Base-by-base conservation (phyloP, 306 rosid species). In the Fragaria iinumae region DNA sequence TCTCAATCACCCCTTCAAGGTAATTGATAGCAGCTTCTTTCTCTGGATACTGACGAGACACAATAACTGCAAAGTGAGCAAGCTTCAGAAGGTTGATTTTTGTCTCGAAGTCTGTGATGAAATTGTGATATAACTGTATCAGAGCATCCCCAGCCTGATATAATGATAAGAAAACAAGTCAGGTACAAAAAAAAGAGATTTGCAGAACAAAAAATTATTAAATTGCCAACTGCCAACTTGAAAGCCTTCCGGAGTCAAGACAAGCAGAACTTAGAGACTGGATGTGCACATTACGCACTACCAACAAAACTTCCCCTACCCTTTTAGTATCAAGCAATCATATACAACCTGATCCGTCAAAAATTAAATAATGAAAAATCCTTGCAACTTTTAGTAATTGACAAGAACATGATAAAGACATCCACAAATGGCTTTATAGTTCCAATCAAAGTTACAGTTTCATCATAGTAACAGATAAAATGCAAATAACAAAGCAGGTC, bases 131-230 rank as follows among this genome's bases (percentile, higher is more conserved):
- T 56, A 96, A 77, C 82, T 93, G 99, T 68, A 96, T 96, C 57
- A 96, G 83, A 72, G 98, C 99, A 85, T 96, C 99, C 2, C 99
- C 99, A 67, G 99, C 97, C 99, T 96, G 93, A 84, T 77, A 86
- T 74, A 75, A 67, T 23, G 56, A 63, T 6, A 57, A 74, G 67
- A 18, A 39, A 36, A 38, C 34, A 69, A 44, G 62, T 78, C 49
- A 83, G 67, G 55, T 48, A 67, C 25, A 45, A 6, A 71, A 63
- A 38, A 52, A 36, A 50, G 8, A 23, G 55, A 49, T 14, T 5
- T 29, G 27, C 20, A 63, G 16, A 11, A 38, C 11, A 38, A 4
- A 66, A 4, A 53, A 34, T 47, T 16, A 34, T 63, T 18, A 3
- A 27, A 70, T 59, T 47, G 39, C 41, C 14, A 18, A 8, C 44